Base-by-base conservation (phyloP, 2,329 filamentous ascomycete species). In the Epichloe coenophiala region DNA sequence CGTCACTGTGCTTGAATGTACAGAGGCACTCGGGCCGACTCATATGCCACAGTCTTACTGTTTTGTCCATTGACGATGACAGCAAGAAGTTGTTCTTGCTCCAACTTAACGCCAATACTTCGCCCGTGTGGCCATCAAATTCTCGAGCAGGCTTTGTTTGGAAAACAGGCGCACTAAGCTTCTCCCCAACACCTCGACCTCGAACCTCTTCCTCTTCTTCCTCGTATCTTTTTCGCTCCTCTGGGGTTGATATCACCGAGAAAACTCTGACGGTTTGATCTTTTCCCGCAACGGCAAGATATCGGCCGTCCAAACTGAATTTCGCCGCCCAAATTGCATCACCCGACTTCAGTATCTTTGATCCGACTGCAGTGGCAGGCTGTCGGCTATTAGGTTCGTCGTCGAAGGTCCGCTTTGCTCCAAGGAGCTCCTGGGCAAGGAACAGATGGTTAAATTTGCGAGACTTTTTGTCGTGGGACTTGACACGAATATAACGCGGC, bases 31-130 rank as follows among this genome's bases (percentile, higher is more conserved):
- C 90, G 3, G 76, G 68, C 48, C 91, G 77, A 62, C 80, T 91
- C 55, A 93, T 76, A 66, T 98, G 93, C 91, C 93, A 98, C 45
- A 98, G 68, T 13, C 88, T 80, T 12, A 98, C 93, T 0, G 90
- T 95, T 71, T 96, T 96, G 65, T 98, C 93, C 89, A 97, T 96
- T 0, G 90, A 95, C 0, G 90, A 94, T 3, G 91, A 96, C 15
- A 98, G 74, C 31, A 98, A 68, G 59, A 98, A 98, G 65, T 95
- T 95, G 68, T 98, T 98, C 74, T 97, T 98, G 71, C 91, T 97
- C 93, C 93, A 98, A 64, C 88, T 95, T 53, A 98, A 66, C 63
- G 95, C 91, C 56, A 98, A 70, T 5, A 98, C 81, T 58, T 94
- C 90, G 15, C 85, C 83, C 0, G 80, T 84, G 63, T 98, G 93